phyloP scores from a whole-genome alignment of 208 protist genomes.

The Entamoeba dispar region DNA sequence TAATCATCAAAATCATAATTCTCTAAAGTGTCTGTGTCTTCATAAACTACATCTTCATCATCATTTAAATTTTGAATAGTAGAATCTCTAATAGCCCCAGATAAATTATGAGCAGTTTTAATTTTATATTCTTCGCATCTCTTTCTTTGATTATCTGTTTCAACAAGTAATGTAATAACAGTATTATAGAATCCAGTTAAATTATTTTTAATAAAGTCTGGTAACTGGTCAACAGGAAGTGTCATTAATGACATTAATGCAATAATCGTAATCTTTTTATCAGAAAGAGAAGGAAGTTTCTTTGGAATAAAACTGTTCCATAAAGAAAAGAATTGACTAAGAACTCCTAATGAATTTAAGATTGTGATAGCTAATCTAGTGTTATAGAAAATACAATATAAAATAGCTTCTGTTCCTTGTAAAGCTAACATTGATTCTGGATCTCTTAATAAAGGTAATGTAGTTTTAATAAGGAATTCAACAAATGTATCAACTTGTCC shows the following conservation, averaged over 20 bases:
- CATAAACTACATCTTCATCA: background rate
- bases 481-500: background rate
- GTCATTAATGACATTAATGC: background rate
- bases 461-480: background rate
- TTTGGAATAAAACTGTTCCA: background rate
- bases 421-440: background rate
- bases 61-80: background rate
- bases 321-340: background rate
- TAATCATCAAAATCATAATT: background rate
- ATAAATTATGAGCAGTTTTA: background rate
- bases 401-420: background rate
- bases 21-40: background rate
- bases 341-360: background rate
- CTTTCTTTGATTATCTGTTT: background rate
- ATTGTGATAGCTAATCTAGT: background rate
- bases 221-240: background rate
- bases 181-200: background rate
- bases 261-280: background rate
- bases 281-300: background rate
- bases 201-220: background rate
- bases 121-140: background rate
- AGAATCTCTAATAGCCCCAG: background rate
- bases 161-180: background rate
- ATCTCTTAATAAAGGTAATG: background rate
- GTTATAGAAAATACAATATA: background rate